A percentile compares a stretch with the other conserved stretches of the same genome.
These are phyloP conservation scores for Suillus fuscotomentosus DNA, from an alignment of 768 basidiomycete species.

Conservation along the genomic window DNA sequence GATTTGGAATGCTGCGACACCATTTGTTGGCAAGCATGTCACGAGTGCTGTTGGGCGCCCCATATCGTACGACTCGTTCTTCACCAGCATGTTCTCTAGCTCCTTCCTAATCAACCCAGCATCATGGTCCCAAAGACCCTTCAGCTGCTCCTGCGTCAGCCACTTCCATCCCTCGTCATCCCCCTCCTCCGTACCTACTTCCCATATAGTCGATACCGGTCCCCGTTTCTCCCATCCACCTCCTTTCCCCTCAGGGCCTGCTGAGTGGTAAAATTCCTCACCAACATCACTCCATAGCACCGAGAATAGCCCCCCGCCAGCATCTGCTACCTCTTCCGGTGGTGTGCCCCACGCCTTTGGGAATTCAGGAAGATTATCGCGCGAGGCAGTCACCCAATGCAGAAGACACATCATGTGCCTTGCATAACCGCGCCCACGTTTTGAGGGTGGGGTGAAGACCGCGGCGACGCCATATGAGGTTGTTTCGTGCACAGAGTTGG, in stretches of 20 bases:
- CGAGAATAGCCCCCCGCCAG: slow-evolving; percentile 45
- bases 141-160: slow-evolving; percentile 37
- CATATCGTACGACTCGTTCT: slow-evolving; percentile 7
- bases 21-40: slow-evolving; percentile 42
- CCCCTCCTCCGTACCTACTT: slow-evolving; percentile 18
- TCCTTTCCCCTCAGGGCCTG: slow-evolving; percentile 33
- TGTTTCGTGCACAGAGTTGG: slow-evolving; percentile 27
- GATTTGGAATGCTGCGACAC: slow-evolving; percentile 46
- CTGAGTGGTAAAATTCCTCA: slow-evolving; percentile 39
- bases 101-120: slow-evolving; percentile 34
- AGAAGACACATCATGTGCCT: slow-evolving; percentile 63
- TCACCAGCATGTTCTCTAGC: slow-evolving; percentile 16
- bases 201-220: slow-evolving; percentile 40
- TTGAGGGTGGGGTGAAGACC: slow-evolving; percentile 51
- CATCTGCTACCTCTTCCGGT: slow-evolving; percentile 33
- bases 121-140: slow-evolving; percentile 41
- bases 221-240: slow-evolving; percentile 46
- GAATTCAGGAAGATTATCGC: slow-evolving; percentile 31
- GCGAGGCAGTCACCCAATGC: slow-evolving; percentile 51
- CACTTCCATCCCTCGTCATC: slow-evolving; percentile 17
- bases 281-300: slow-evolving; percentile 60
- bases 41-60: slow-evolving; percentile 21
- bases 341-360: slow-evolving; percentile 45
- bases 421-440: slow-evolving; percentile 57
- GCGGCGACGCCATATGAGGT: slow-evolving; percentile 53